phyloP scores from a whole-genome alignment of 306 rosid species.

The Ochetophila trinervis region DNA sequence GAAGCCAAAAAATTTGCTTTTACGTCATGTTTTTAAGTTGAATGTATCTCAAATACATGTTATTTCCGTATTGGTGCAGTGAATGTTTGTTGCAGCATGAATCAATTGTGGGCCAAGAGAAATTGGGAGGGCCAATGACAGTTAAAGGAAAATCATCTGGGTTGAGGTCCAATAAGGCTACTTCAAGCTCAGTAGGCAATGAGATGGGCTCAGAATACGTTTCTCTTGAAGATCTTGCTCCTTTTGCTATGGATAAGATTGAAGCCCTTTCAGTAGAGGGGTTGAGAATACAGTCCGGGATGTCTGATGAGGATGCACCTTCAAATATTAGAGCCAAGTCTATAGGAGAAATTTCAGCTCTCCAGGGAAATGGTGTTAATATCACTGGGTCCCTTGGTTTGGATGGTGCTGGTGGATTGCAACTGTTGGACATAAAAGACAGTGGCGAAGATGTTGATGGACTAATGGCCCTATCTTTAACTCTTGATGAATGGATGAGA shows the following conservation, averaged over 20 bases:
- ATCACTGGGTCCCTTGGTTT: slow-evolving; percentile 51
- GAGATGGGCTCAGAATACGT: slow-evolving; percentile 50
- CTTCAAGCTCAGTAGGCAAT: slow-evolving; percentile 35
- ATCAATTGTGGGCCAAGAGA: slow-evolving; percentile 34
- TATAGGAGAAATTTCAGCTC: slow-evolving; percentile 51
- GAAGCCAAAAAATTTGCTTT: slow-evolving; percentile 3
- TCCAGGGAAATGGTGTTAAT: slow-evolving; percentile 54
- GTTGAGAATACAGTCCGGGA: slow-evolving; percentile 86
- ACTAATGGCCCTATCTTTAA: slow-evolving; percentile 72
- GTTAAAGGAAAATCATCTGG: slow-evolving; percentile 37
- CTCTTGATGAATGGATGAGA: slow-evolving; percentile 92
- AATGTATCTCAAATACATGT: slow-evolving; percentile 10
- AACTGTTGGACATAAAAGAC: slow-evolving; percentile 59
- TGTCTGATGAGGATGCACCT: slow-evolving; percentile 74
- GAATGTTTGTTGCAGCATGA: slow-evolving; percentile 47
- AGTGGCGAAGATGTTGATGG: slow-evolving; percentile 53
- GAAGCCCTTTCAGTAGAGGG: slow-evolving; percentile 93
- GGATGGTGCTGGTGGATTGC: slow-evolving; percentile 85
- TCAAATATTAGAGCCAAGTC: slow-evolving; percentile 64
- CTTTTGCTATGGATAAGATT: slow-evolving; percentile 80
- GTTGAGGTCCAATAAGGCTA: slow-evolving; percentile 32
- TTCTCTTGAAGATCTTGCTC: slow-evolving; percentile 90
- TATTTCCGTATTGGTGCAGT: slow-evolving; percentile 41
- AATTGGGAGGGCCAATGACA: slow-evolving; percentile 21
- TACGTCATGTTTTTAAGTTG: slow-evolving; percentile 11